These are phyloP conservation scores for Lactarius pseudohatsudake DNA, from an alignment of 768 basidiomycete species.

Conservation along the genomic window DNA sequence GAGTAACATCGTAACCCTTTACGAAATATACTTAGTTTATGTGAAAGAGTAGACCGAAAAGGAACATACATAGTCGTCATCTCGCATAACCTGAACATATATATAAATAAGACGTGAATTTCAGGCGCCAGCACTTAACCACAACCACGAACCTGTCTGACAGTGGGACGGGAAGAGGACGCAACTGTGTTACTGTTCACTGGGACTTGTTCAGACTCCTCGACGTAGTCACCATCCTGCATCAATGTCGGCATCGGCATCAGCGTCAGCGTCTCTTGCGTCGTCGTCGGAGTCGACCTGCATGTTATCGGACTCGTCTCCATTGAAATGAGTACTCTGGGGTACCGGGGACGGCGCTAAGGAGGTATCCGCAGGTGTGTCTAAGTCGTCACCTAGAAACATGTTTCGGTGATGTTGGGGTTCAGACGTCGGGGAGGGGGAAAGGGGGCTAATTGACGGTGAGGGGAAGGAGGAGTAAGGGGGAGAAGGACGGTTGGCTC, in stretches of 20 bases:
- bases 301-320: slow-evolving; percentile 57
- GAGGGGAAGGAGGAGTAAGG: slow-evolving; percentile 34
- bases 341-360: slow-evolving; percentile 32
- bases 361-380: slow-evolving; percentile 32
- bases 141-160: slow-evolving; percentile 35
- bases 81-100: slow-evolving; percentile 36
- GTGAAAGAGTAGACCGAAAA: slow-evolving; percentile 28
- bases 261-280: slow-evolving; percentile 38
- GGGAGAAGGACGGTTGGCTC: slow-evolving; percentile 37
- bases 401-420: slow-evolving; percentile 25
- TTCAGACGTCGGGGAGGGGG: slow-evolving; percentile 30
- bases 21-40: slow-evolving; percentile 31
- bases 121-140: slow-evolving; percentile 17
- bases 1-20: slow-evolving; percentile 57
- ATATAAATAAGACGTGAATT: slow-evolving; percentile 21
- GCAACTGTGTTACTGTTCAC: slow-evolving; percentile 41
- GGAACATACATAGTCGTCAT: slow-evolving; percentile 53
- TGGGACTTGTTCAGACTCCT: slow-evolving; percentile 41
- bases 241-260: slow-evolving; percentile 61
- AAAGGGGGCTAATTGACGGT: slow-evolving; percentile 32
- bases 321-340: slow-evolving; percentile 45
- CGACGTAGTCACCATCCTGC: slow-evolving; percentile 62
- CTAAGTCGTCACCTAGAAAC: slow-evolving; percentile 26
- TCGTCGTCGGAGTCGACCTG: slow-evolving; percentile 61
- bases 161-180: slow-evolving; percentile 39